These are phyloP conservation scores for Backusella tarrabulga DNA, from an alignment of 192 early-diverging fungal genomes.

Conservation along the genomic window DNA sequence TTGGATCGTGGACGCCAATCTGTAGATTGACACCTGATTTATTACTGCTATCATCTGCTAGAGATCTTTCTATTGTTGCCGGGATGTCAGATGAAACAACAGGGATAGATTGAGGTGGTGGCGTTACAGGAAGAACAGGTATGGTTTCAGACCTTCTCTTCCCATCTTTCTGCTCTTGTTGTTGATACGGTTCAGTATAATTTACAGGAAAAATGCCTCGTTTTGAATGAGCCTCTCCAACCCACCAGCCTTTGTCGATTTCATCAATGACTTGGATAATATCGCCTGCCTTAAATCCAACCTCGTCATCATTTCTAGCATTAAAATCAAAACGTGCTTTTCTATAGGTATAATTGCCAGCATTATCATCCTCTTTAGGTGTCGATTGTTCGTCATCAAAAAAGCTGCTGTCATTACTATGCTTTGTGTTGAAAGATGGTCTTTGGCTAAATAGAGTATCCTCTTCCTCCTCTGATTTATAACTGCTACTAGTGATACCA, in stretches of 20 bases:
- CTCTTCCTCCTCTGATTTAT: not conserved
- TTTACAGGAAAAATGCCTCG: slow-evolving; percentile 94
- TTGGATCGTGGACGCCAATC: not conserved
- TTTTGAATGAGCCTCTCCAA: slow-evolving; percentile 71
- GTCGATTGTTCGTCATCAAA: slow-evolving; percentile 3
- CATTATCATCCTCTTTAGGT: not conserved
- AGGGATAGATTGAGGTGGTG: not conserved
- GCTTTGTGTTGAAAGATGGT: not conserved
- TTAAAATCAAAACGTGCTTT: slow-evolving; percentile 80
- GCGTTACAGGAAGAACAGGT: not conserved
- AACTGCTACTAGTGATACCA: not conserved
- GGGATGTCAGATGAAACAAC: not conserved
- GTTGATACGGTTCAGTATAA: slow-evolving; percentile 68
- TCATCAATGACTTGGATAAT: slow-evolving; percentile 82
- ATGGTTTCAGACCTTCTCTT: slow-evolving; percentile 7
- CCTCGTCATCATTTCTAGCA: slow-evolving; percentile 75
- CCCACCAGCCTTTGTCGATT: slow-evolving; percentile 96
- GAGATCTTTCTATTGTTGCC: not conserved
- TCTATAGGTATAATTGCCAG: slow-evolving; percentile 56
- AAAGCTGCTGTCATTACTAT: slow-evolving; percentile 9
- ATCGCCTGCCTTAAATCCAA: slow-evolving; percentile 82
- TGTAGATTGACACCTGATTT: not conserved
- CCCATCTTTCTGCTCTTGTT: slow-evolving; percentile 10
- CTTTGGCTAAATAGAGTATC: not conserved
- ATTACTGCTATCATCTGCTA: not conserved